Evolutionary conservation across 495 filamentous ascomycete species (phyloP).

Genomic region (Xylaria acuta): DNA sequence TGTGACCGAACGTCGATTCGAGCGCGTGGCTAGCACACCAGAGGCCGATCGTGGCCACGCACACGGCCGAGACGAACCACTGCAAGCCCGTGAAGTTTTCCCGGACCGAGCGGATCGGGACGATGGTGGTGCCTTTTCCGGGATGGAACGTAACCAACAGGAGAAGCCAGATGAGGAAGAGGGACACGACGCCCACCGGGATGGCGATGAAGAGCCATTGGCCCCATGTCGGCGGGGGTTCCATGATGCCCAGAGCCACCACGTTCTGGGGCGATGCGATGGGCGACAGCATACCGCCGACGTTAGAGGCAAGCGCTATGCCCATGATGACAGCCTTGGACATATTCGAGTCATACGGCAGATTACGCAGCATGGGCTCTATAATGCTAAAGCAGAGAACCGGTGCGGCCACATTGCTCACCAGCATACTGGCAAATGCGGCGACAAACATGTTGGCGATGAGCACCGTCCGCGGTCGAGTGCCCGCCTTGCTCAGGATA

Average conservation of each 20-base stretch:
- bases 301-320: slow-evolving; percentile 93
- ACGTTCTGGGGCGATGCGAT: slow-evolving; percentile 98
- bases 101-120: slow-evolving; percentile 85
- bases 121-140: slow-evolving; percentile 83
- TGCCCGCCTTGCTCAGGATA: slow-evolving; percentile 95
- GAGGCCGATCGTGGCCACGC: slow-evolving; percentile 82
- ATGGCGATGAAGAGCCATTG: slow-evolving; percentile 96
- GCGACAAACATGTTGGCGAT: slow-evolving; percentile 98
- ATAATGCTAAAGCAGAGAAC: slow-evolving; percentile 99
- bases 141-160: slow-evolving; percentile 86
- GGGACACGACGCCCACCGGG: slow-evolving; percentile 88
- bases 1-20: slow-evolving; percentile 88
- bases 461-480: slow-evolving; percentile 83
- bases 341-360: slow-evolving; percentile 87
- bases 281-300: slow-evolving; percentile 93
- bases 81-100: slow-evolving; percentile 89
- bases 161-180: slow-evolving; percentile 87
- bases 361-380: slow-evolving; percentile 92
- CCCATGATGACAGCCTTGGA: slow-evolving; percentile 94
- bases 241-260: slow-evolving; percentile 94
- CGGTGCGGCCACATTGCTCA: slow-evolving; percentile 96
- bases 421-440: slow-evolving; percentile 97
- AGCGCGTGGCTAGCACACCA: slow-evolving; percentile 95
- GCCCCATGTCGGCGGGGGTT: slow-evolving; percentile 85
- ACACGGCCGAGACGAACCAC: slow-evolving; percentile 88